Conservation (phyloP, 768 basidiomycete species). For the Leccinum subgranulosum region DNA sequence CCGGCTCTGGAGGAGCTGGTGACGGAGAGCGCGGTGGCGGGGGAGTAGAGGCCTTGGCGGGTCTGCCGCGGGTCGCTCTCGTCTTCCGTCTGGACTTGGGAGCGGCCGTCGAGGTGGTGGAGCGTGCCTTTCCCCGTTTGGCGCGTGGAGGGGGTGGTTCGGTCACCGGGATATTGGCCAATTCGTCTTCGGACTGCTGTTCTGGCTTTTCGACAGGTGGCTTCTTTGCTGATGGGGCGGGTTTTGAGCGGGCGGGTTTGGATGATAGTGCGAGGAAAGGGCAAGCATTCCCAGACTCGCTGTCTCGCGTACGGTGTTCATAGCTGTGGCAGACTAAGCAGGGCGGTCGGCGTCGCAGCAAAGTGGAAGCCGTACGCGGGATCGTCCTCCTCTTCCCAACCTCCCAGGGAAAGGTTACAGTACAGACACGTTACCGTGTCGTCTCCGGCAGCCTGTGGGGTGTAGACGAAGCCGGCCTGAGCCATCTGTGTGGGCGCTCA, state of each 20-base stretch:
- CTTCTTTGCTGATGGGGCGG: constrained; percentile 29
- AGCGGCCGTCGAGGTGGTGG: constrained; percentile 19
- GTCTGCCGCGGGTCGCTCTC: constrained; percentile 19
- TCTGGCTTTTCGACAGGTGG: constrained; percentile 2
- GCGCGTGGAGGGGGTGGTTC: constrained; percentile 13
- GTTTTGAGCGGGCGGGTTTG: constrained; percentile 35
- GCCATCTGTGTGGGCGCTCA: constrained; percentile 54
- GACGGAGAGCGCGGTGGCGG: constrained; percentile 12
- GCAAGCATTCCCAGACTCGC: constrained; percentile 42
- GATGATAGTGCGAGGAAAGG: constrained; percentile 38
- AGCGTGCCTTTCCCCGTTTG: constrained; percentile 18
- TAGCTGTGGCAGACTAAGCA: constrained; percentile 41
- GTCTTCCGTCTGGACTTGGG: constrained; percentile 26
- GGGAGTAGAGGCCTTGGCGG: constrained; percentile 17
- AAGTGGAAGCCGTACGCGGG: constrained; percentile 60
- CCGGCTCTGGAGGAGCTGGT: constrained; percentile 4
- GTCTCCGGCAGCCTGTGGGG: constrained; percentile 62
- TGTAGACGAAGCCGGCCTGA: constrained; percentile 82
- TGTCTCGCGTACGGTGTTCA: constrained; percentile 69
- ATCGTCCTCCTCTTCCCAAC: constrained; percentile 87
- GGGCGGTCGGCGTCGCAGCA: not conserved
- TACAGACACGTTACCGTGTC: constrained; percentile 87
- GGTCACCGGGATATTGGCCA: constrained; percentile 6
- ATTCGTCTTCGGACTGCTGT: constrained; percentile 25
- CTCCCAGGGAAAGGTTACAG: constrained; percentile 74